These are phyloP conservation scores for Henckelia pumila DNA, from an alignment of 257 asterid species.

Conservation along the genomic window DNA sequence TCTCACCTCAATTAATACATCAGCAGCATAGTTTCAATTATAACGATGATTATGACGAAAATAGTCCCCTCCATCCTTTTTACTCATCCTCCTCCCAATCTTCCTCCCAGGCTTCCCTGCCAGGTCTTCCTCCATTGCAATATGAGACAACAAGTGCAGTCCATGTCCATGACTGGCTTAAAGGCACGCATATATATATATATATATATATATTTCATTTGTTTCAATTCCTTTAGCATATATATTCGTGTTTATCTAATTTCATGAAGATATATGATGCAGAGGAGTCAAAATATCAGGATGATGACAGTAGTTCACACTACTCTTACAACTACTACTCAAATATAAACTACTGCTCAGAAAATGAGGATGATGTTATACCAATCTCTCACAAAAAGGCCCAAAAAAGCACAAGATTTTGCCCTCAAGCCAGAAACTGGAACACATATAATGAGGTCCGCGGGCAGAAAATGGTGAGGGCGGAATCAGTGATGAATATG, in stretches of 20 bases:
- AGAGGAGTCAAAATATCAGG: slow-evolving; percentile 38
- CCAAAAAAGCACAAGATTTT: slow-evolving; percentile 49
- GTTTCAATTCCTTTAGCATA: neutral
- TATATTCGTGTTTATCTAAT: neutral
- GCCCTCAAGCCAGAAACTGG: slow-evolving; percentile 35
- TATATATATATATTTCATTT: no score
- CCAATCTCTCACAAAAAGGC: slow-evolving; percentile 27
- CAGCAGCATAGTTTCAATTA: slow-evolving; percentile 48
- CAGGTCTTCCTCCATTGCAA: slow-evolving; percentile 33
- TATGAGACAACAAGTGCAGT: slow-evolving; percentile 22
- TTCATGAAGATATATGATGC: slow-evolving; percentile 19
- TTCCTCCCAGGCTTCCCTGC: slow-evolving; percentile 62
- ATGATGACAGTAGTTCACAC: slow-evolving; percentile 57
- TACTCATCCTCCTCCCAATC: slow-evolving; percentile 45
- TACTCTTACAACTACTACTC: slow-evolving; percentile 38
- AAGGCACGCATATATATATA: no score
- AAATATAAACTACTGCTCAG: slow-evolving; percentile 36
- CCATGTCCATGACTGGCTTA: slow-evolving; percentile 44
- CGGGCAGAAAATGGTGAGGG: slow-evolving; percentile 36
- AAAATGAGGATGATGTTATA: slow-evolving; percentile 26
- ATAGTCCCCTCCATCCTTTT: slow-evolving; percentile 45
- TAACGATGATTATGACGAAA: slow-evolving; percentile 51
- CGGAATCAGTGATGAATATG: slow-evolving; percentile 50
- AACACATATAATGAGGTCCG: slow-evolving; percentile 4
- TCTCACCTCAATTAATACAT: slow-evolving; percentile 27